phyloP scores from a whole-genome alignment of 371 early-diverging fungal species.

The Lichtheimia corymbifera region DNA sequence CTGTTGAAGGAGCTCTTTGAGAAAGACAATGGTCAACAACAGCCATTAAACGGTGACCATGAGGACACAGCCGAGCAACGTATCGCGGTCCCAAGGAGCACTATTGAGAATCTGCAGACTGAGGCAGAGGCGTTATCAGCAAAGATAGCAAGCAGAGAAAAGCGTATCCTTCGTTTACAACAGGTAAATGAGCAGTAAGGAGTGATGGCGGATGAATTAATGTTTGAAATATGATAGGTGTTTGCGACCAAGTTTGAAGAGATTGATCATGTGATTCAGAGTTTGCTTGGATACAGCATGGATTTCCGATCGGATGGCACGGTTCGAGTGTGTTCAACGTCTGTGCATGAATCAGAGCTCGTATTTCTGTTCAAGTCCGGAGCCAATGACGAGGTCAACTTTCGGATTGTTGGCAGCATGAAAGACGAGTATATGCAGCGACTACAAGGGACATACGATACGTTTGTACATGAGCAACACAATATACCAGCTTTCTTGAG shows the following conservation, averaged over 20 bases:
- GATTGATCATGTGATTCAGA: constrained; percentile 66
- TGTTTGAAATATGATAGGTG: constrained; percentile 21
- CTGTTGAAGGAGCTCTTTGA: constrained; percentile 29
- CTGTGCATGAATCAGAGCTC: constrained; percentile 53
- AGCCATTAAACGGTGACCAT: background rate
- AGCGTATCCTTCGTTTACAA: constrained; percentile 65
- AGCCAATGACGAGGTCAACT: constrained; percentile 55
- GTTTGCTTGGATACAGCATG: constrained; percentile 75
- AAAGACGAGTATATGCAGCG: constrained; percentile 57
- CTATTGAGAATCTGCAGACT: constrained; percentile 54
- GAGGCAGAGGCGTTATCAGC: constrained; percentile 43
- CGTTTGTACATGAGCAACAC: constrained; percentile 65
- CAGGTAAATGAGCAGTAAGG: constrained; percentile 40
- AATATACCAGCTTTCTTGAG: constrained; percentile 83
- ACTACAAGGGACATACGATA: constrained; percentile 55
- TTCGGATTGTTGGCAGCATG: constrained; percentile 66
- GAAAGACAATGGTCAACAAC: background rate
- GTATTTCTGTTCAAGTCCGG: constrained; percentile 68
- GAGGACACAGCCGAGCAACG: background rate
- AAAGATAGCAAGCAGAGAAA: constrained; percentile 53
- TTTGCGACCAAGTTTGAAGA: constrained; percentile 66
- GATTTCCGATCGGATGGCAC: constrained; percentile 69
- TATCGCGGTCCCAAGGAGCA: constrained; percentile 51
- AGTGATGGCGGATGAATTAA: too few species aligned
- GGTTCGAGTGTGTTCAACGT: constrained; percentile 71